Base-by-base conservation (phyloP, 805 yeast genomes). In the Limtongia smithiae region DNA sequence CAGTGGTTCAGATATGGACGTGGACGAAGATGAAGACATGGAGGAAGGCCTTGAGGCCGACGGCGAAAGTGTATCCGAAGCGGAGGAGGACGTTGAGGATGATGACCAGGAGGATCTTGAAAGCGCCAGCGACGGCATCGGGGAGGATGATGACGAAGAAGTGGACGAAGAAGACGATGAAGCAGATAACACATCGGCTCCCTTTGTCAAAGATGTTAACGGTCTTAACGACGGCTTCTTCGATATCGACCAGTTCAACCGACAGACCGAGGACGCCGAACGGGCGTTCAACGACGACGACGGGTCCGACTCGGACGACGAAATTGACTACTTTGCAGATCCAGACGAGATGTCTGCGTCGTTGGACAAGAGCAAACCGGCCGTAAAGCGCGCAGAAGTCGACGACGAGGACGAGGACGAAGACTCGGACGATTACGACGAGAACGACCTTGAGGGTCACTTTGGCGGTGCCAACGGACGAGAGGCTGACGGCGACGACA, bases 141-240 rank as follows among this genome's bases (percentile, higher is more conserved):
- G n/a, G n/a, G n/a, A n/a, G n/a, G 60, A 54, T 11, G 43, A 41
- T 20, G 52, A 33, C 11, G 49, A 46, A n/a, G 45, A 22, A 1
- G 55, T 54, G 5, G 65, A 61, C 12, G 64, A 59, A 5, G 67
- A 62, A 5, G 60, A 58, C 4, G 69, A 60, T 17, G 65, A 60
- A 20, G 62, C 50, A 2, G 60, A 55, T 6, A 68, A 63, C 21
- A 30, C 54, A 3, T 58, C 54, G 4, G 60, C 51, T 11, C 62
- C 55, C 9, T 59, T 61, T 12, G 58, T 51, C 22, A 72, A 73
- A 35, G 86, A 81, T 60, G 74, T 69, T 1, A 77, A 75, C 60
- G 91, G 89, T 1, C 72, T 90, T 27, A 85, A 90, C 63, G 95
- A 87, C 61, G 86, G 81, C 5, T 83, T 89, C 59, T 91, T 91